Base-by-base conservation (phyloP, 805 yeast genomes). In the Saccharomyces kudriavzevii region DNA sequence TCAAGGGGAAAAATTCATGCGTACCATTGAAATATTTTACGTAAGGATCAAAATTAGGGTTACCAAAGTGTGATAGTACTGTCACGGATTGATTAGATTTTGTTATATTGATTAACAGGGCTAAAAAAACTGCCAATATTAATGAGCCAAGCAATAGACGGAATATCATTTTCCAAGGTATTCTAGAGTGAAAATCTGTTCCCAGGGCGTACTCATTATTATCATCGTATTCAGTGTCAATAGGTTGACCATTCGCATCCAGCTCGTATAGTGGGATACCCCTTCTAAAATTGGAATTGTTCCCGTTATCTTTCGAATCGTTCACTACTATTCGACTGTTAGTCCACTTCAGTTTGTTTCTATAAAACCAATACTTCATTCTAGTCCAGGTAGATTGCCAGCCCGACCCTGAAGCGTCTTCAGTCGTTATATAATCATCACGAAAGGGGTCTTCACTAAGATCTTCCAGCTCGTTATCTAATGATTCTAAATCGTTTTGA, bases 1-100 rank as follows among this genome's bases (percentile, higher is more conserved):
- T 91, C 8, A 96, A 82, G n/a, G 94, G 87, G 61, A 84, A 74
- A 67, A 84, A 88, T 2, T 72, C 72, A 57, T 80, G 82, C 0
- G 95, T 85, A 1, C 89, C 86, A 65, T 89, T 89, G 40, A 48
- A 52, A 49, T 64, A 64, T 43, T 50, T 35, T 13, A 50, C 45
- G 28, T 56, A 55, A 8, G 66, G 65, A 51, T 65, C 61, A 49
- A 60, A 63, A 31, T 49, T 11, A 25, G 43, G 43, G 9, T 17
- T 35, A 9, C 43, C 43, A 35, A 35, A 35, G 43, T 35, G 43
- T 17, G 43, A 17, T 17, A 48, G 30, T 5, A 20, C 26, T 20
- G 13, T 22, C 5, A 4, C 14, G 46, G 48, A n/a, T 8, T 29
- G 46, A 30, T 31, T 43, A 17, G 53, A 47, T n/a, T 50, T 48